phyloP scores from a whole-genome alignment of 148 eudicot species.

The Rhododendron ferrugineum region DNA sequence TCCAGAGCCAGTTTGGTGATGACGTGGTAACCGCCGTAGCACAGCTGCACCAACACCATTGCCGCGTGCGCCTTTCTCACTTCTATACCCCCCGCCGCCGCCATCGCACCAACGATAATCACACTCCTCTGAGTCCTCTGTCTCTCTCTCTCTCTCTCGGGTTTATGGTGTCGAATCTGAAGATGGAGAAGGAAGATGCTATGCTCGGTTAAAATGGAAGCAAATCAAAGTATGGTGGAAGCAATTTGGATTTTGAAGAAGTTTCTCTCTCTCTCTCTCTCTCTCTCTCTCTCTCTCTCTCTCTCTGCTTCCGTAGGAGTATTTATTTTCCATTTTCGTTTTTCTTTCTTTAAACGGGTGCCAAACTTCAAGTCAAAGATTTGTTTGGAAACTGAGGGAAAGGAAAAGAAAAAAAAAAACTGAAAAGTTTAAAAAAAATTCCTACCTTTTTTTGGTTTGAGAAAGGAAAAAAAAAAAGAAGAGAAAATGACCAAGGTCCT shows the following conservation, averaged over 20 bases:
- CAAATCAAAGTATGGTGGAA: background rate
- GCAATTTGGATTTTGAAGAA: background rate
- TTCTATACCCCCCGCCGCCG: constrained; percentile 18
- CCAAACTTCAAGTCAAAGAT: background rate
- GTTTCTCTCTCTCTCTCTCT: background rate
- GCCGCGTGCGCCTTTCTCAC: constrained; percentile 57
- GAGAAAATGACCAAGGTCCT: too few relatives aligned
- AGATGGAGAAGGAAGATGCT: background rate
- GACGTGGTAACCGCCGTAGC: constrained; percentile 81
- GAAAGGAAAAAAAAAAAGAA: too few relatives aligned
- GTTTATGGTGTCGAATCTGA: background rate
- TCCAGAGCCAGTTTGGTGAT: constrained; percentile 79
- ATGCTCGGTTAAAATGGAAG: background rate
- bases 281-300: too few relatives aligned
- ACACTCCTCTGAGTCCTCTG: background rate
- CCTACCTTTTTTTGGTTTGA: too few relatives aligned
- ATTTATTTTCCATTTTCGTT: too few relatives aligned
- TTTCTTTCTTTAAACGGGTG: background rate
- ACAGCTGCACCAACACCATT: constrained; percentile 62
- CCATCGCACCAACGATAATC: background rate
- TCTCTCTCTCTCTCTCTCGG: background rate
- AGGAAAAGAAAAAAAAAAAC: too few relatives aligned
- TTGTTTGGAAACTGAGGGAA: background rate
- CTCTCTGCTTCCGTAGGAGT: background rate
- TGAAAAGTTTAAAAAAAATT: too few relatives aligned